Percentiles rank a stretch among this genome's conserved stretches.
Evolutionary conservation across 441 rosid genomes (phyloP).

Genomic region (Croton setiger): DNA sequence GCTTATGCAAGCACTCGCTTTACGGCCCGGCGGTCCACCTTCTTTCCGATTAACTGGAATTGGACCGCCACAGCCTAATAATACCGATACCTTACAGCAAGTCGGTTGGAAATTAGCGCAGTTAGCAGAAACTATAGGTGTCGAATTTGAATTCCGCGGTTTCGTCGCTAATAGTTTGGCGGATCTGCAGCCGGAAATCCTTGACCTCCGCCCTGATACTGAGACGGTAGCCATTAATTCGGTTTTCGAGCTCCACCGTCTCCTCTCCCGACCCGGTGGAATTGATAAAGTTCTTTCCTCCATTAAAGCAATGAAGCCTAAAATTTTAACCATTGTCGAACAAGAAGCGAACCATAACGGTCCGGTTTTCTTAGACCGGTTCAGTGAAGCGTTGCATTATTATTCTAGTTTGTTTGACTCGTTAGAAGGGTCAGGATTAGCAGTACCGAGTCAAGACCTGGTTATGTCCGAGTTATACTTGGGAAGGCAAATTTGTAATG

Average conservation of each 20-base stretch:
- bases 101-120: constrained; percentile 83
- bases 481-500: constrained; percentile 74
- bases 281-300: constrained; percentile 64
- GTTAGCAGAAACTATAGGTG: constrained; percentile 68
- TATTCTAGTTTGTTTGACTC: constrained; percentile 89
- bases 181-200: constrained; percentile 78
- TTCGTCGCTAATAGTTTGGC: constrained; percentile 71
- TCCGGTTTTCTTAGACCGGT: constrained; percentile 76
- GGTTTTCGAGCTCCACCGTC: constrained; percentile 77
- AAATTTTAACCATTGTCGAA: constrained; percentile 75
- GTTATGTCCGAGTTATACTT: constrained; percentile 74
- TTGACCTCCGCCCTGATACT: constrained; percentile 61
- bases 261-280: constrained; percentile 59
- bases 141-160: constrained; percentile 78
- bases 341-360: constrained; percentile 92
- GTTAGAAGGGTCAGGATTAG: constrained; percentile 54
- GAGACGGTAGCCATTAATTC: constrained; percentile 89
- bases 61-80: constrained; percentile 67
- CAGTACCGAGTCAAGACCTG: constrained; percentile 37
- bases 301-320: constrained; percentile 66
- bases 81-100: constrained; percentile 60
- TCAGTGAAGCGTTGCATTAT: constrained; percentile 68
- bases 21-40: constrained; percentile 85
- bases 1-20: constrained; percentile 75
- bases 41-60: constrained; percentile 75